Conservation (phyloP, 306 rosid species). For the Cicer cuneatum region DNA sequence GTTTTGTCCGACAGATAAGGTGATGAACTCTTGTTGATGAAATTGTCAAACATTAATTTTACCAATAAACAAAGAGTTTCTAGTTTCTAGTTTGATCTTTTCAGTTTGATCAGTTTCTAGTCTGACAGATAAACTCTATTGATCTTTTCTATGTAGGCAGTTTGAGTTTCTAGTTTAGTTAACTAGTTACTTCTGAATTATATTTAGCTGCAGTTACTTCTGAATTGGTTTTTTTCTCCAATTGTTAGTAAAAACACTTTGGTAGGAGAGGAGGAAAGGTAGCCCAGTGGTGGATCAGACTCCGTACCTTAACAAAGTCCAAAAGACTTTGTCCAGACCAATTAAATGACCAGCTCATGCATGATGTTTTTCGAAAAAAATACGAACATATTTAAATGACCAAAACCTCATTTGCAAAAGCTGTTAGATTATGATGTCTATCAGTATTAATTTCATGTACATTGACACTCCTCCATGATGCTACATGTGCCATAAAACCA, state of each 20-base stretch:
- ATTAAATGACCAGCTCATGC: not conserved
- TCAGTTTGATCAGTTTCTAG: too few relatives aligned
- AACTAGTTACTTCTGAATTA: constrained; percentile 10
- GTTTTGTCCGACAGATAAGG: constrained; percentile 72
- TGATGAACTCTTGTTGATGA: constrained; percentile 46
- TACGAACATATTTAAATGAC: not conserved
- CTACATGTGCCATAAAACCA: constrained; percentile 13
- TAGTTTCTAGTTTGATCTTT: too few relatives aligned
- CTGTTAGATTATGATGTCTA: constrained; percentile 6
- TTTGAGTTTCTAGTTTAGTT: constrained; percentile 32
- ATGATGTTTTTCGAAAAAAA: not conserved
- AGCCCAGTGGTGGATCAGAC: constrained; percentile 6
- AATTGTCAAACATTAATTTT: constrained; percentile 13
- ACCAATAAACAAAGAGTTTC: not conserved
- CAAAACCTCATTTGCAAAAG: constrained; percentile 4
- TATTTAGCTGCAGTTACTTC: constrained; percentile 22
- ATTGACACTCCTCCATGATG: constrained; percentile 18
- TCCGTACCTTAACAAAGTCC: not conserved
- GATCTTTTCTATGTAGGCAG: constrained; percentile 7
- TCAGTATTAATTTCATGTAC: not conserved
- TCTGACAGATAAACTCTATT: too few relatives aligned
- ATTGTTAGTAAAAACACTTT: not conserved
- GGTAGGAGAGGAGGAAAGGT: not conserved
- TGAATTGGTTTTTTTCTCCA: not conserved
- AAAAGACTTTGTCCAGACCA: not conserved